Evolutionary conservation across 2,329 filamentous ascomycete species (phyloP).

Genomic region (Neoscytalidium dimidiatum): DNA sequence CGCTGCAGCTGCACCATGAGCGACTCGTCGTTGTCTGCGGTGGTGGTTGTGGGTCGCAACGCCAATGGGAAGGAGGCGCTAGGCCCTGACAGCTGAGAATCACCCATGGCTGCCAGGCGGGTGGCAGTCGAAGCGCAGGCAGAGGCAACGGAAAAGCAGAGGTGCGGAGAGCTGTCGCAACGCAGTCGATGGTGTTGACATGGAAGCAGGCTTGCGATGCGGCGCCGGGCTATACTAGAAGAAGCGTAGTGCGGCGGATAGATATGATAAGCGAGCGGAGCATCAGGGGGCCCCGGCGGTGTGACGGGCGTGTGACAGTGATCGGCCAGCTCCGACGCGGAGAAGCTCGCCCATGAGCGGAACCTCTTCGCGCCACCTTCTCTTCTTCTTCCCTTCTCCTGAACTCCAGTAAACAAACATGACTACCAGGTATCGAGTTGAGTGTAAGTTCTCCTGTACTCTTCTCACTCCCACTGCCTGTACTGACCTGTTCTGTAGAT

Average conservation of each 20-base stretch:
- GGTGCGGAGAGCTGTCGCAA: neutral
- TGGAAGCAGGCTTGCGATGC: neutral
- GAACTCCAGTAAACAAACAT: conserved; percentile 27
- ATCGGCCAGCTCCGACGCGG: conserved; percentile 15
- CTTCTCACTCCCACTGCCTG: neutral
- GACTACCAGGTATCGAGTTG: conserved; percentile 46
- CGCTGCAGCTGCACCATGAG: conserved; percentile 76
- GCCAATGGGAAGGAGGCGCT: conserved; percentile 49
- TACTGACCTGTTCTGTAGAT: conserved; percentile 48
- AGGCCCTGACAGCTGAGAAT: conserved; percentile 27
- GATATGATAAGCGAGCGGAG: conserved; percentile 4
- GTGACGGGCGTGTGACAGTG: conserved; percentile 7
- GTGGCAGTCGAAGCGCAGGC: neutral
- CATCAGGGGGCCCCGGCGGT: neutral
- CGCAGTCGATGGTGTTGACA: neutral
- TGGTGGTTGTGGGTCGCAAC: conserved; percentile 61
- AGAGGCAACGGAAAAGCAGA: neutral
- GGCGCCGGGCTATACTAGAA: neutral
- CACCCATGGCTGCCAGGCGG: neutral
- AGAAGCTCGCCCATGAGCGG: neutral
- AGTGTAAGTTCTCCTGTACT: conserved; percentile 33
- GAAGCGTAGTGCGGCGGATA: neutral
- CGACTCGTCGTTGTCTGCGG: conserved; percentile 54
- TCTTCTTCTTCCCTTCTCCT: conserved; percentile 4
- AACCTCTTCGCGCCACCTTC: conserved; percentile 3